Percentiles rank a stretch among this genome's conserved stretches.
Evolutionary conservation across 2,329 filamentous ascomycete species (phyloP).

Genomic region (Exophiala sp.): DNA sequence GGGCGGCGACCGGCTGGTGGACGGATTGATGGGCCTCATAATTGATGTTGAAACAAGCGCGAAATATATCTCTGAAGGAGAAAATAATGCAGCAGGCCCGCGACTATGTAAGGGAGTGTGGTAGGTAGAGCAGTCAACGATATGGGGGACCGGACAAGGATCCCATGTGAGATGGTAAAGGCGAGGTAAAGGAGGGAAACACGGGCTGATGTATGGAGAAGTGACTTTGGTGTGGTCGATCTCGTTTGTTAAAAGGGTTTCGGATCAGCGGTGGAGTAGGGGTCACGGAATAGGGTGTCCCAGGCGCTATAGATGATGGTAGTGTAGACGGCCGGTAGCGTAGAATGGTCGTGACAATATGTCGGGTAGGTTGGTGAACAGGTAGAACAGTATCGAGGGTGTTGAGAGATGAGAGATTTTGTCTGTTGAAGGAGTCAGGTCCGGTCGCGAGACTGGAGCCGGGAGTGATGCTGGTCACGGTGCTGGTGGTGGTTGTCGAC

Average conservation of each 20-base stretch:
- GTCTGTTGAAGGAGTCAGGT: too few species aligned
- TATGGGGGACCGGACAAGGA: too few species aligned
- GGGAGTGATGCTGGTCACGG: too few species aligned
- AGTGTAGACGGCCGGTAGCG: not conserved
- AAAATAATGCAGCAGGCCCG: not conserved
- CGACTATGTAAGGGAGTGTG: not conserved
- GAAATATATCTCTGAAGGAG: not conserved
- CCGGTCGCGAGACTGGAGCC: too few species aligned
- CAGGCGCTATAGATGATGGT: too few species aligned
- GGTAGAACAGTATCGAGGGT: not conserved
- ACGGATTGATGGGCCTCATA: conserved; percentile 11
- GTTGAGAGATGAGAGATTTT: not conserved
- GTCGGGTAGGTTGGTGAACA: not conserved
- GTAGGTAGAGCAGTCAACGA: not conserved
- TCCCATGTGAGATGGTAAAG: conserved; percentile 2
- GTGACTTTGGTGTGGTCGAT: conserved; percentile 9
- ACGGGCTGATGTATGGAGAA: conserved; percentile 16
- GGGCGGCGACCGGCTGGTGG: conserved; percentile 12
- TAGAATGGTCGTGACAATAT: not conserved
- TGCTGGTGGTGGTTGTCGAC: too few species aligned
- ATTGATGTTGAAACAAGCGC: conserved; percentile 1
- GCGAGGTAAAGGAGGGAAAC: conserved; percentile 2
- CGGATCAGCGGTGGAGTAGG: not conserved
- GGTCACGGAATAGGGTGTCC: too few species aligned
- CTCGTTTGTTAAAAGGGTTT: not conserved